These are phyloP conservation scores for Monosporascus sp. DNA, from an alignment of 2,329 filamentous ascomycete genomes.

Conservation along the genomic window DNA sequence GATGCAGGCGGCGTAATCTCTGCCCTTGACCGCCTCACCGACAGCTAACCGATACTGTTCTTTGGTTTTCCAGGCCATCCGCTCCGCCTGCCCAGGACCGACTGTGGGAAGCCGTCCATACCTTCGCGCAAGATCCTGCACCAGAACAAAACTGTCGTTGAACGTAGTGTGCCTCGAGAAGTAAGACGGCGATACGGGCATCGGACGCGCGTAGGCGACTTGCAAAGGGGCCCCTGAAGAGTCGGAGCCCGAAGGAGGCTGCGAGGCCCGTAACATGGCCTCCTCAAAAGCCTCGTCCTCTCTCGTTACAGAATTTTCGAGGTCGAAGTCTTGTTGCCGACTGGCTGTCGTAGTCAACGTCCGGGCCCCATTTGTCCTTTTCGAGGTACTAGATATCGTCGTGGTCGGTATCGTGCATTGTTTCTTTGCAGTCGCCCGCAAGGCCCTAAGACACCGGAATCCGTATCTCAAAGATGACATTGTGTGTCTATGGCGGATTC, in stretches of 20 bases:
- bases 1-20: constrained; percentile 75
- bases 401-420: constrained; percentile 14
- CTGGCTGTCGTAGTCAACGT: constrained; percentile 13
- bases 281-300: constrained; percentile 1
- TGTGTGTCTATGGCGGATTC: constrained; percentile 15
- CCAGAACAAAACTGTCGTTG: constrained; percentile 74
- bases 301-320: neutral
- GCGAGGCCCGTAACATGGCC: constrained; percentile 1
- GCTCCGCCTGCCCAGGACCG: constrained; percentile 59
- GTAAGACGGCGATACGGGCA: constrained; percentile 88
- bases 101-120: constrained; percentile 70
- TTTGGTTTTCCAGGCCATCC: constrained; percentile 75
- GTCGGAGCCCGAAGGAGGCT: neutral
- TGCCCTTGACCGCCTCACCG: constrained; percentile 68
- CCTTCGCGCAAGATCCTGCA: constrained; percentile 67
- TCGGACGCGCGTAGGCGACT: constrained; percentile 59
- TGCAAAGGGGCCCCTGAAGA: constrained; percentile 20
- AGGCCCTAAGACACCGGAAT: constrained; percentile 25
- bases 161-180: constrained; percentile 84
- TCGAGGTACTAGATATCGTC: constrained; percentile 9
- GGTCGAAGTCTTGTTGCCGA: constrained; percentile 4
- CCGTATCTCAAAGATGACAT: constrained; percentile 28
- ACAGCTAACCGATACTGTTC: constrained; percentile 67
- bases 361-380: constrained; percentile 13
- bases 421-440: constrained; percentile 16